Conservation (phyloP, 192 early-diverging fungal genomes). For the Rhizophagus clarus region DNA sequence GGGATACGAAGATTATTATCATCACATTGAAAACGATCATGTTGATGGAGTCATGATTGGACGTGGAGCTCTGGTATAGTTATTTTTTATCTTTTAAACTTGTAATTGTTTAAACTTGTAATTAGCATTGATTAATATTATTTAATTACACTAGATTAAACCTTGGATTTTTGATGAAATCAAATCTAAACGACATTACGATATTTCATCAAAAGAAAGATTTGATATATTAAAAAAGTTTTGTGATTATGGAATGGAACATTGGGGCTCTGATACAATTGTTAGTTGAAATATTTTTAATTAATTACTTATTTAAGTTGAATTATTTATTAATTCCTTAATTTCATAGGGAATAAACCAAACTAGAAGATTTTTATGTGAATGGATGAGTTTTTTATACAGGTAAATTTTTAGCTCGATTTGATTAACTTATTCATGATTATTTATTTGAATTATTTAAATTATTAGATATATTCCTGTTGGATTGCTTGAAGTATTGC, state of each 20-base stretch:
- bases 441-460: not conserved
- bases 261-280: conserved; percentile 89
- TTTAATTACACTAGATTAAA: conserved; percentile 58
- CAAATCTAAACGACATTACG: conserved; percentile 81
- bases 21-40: conserved; percentile 58
- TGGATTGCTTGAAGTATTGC: conserved; percentile 88
- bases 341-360: conserved; percentile 71
- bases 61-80: conserved; percentile 54
- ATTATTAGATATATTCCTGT: conserved; percentile 81
- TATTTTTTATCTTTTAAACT: not conserved
- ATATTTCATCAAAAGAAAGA: conserved; percentile 87
- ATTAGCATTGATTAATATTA: not conserved
- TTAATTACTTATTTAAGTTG: not conserved
- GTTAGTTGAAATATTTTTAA: conserved; percentile 5
- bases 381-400: conserved; percentile 76
- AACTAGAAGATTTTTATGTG: conserved; percentile 78
- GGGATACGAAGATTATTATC: conserved; percentile 82
- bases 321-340: not conserved
- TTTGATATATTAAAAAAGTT: conserved; percentile 88
- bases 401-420: conserved; percentile 34
- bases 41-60: conserved; percentile 92
- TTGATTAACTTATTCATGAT: not conserved
- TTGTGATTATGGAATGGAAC: conserved; percentile 86
- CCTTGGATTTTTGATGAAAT: conserved; percentile 98
- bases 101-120: not conserved